These are phyloP conservation scores for Senna siamea DNA, from an alignment of 306 rosid genomes.

Conservation along the genomic window DNA sequence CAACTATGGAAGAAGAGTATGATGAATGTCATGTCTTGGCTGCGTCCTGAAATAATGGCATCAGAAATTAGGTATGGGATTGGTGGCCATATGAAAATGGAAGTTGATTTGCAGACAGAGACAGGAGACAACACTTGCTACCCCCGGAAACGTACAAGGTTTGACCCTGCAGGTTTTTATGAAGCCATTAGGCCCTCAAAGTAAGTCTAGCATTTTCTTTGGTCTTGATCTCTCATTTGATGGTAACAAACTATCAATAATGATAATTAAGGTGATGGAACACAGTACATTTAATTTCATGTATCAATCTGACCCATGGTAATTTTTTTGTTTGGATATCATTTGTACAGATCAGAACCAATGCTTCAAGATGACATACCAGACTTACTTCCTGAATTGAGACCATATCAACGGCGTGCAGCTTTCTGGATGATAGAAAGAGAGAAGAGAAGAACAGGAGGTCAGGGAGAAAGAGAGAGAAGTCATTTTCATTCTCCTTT, in stretches of 20 bases:
- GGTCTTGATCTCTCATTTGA: constrained; percentile 26
- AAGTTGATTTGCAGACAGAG: constrained; percentile 50
- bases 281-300: constrained; percentile 16
- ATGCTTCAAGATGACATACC: constrained; percentile 78
- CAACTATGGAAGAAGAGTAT: constrained; percentile 89
- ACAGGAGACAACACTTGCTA: constrained; percentile 40
- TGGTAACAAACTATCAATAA: background rate
- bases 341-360: constrained; percentile 65
- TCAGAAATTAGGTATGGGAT: constrained; percentile 76
- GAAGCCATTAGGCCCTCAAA: constrained; percentile 94
- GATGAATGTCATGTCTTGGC: constrained; percentile 86
- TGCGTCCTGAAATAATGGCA: constrained; percentile 81
- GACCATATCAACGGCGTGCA: constrained; percentile 94
- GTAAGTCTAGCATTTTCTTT: constrained; percentile 59
- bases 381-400: constrained; percentile 81
- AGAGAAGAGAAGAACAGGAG: constrained; percentile 62
- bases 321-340: constrained; percentile 32
- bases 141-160: constrained; percentile 49
- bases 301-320: background rate
- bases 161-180: constrained; percentile 80
- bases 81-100: constrained; percentile 52
- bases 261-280: constrained; percentile 23
- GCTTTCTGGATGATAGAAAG: constrained; percentile 94
- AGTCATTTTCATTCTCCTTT: constrained; percentile 66
- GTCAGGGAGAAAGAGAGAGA: constrained; percentile 53